phyloP scores from a whole-genome alignment of 2,329 filamentous ascomycete species.

The Fusarium redolens region DNA sequence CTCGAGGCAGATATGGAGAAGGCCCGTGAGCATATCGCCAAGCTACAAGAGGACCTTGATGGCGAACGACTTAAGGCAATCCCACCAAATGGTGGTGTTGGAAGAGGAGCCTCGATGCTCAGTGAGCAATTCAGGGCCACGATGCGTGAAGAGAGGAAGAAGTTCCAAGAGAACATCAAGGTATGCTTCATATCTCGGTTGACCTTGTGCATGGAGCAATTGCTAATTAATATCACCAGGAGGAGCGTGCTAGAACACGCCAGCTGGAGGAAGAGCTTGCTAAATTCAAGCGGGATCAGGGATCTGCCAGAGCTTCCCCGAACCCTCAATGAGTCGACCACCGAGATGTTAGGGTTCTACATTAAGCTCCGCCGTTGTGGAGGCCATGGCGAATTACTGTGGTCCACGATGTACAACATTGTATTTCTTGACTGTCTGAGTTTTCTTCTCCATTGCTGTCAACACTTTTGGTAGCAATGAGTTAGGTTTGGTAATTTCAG shows the following conservation, averaged over 20 bases:
- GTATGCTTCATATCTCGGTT: slow-evolving; percentile 49
- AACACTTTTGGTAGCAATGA: not conserved
- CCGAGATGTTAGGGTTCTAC: not conserved
- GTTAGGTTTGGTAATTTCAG: not conserved
- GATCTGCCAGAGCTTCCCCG: slow-evolving; percentile 56
- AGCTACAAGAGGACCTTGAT: slow-evolving; percentile 65
- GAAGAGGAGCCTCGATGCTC: slow-evolving; percentile 61
- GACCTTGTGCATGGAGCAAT: not conserved
- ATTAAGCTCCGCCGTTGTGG: not conserved
- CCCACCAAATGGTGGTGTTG: slow-evolving; percentile 48
- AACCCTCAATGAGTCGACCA: slow-evolving; percentile 50
- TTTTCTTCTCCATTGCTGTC: slow-evolving; percentile 17
- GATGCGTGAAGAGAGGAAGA: slow-evolving; percentile 68
- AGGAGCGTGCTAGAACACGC: slow-evolving; percentile 61
- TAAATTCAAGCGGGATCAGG: slow-evolving; percentile 56
- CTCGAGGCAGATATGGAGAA: slow-evolving; percentile 57
- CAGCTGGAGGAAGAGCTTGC: slow-evolving; percentile 64
- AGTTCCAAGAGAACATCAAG: slow-evolving; percentile 66
- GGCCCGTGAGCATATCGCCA: slow-evolving; percentile 51
- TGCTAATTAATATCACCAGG: slow-evolving; percentile 53
- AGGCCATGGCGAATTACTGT: not conserved
- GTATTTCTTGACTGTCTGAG: slow-evolving; percentile 3
- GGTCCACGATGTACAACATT: slow-evolving; percentile 28
- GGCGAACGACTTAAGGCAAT: slow-evolving; percentile 60
- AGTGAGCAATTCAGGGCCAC: slow-evolving; percentile 67